Base-by-base conservation (phyloP, 1,139 yeast species). In the Saccharomyces hybrid region DNA sequence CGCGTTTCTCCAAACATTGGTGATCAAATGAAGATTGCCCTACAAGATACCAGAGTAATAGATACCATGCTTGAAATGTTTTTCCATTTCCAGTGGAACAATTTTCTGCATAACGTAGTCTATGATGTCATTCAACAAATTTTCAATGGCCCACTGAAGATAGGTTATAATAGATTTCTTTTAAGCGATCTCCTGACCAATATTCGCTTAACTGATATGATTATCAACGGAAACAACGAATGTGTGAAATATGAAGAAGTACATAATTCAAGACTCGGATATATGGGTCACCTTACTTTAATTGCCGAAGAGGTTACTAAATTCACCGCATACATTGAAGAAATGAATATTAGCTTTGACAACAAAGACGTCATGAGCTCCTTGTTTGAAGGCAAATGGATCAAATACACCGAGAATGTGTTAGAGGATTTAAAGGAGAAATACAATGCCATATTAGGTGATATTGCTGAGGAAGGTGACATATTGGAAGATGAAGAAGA, bases 61-160 rank as follows among this genome's bases (percentile, higher is more conserved):
- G 77, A 84, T 42, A 84, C 90, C 46, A 89, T 93, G 53, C 73
- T 91, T 54, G 76, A 82, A 31, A 90, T 93, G 96, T 90, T 93
- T 68, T 89, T 89, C 78, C 81, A 81, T 64, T 93, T 90, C 69
- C 97, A 98, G 3, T 93, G 99, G 99, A 93, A 93, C 71, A 93
- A 93, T 68, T 93, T 93, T 67, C 76, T 95, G 69, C 99, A 93
- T 73, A 93, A 93, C 65, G 99, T 93, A 57, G 98, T 93, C 4
- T 95, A 93, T 72, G 99, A 93, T 70, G 88, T 93, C 64, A 96
- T 93, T 42, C 99, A 93, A 72, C 99, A 93, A 71, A 87, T 93
- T 16, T 81, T 93, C 67, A 91, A 90, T 71, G 99, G 98, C 0
- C 88, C 96, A 4, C 82, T 93, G 82, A 95, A 90, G 61, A 83